Conservation (phyloP, 257 asterid species). For the Thymus quinquecostatus region DNA sequence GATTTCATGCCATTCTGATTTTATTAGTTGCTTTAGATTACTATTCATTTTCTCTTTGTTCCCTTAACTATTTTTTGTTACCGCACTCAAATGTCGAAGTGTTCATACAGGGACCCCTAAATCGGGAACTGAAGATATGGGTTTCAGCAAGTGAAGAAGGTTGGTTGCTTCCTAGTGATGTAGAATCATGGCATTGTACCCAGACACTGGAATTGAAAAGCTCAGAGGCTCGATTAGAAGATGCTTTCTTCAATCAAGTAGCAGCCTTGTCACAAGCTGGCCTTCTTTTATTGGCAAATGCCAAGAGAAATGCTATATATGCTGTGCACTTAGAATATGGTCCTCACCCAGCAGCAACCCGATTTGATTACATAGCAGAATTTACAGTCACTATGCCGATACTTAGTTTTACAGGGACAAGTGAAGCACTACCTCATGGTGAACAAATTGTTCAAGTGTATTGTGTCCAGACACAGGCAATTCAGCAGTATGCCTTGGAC, state of each 20-base stretch:
- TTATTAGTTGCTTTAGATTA: slow-evolving; percentile 8
- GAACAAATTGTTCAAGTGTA: slow-evolving; percentile 92
- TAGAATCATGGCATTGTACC: slow-evolving; percentile 88
- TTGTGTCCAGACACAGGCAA: slow-evolving; percentile 97
- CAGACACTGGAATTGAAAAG: slow-evolving; percentile 84
- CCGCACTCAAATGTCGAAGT: slow-evolving; percentile 30
- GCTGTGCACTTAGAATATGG: slow-evolving; percentile 96
- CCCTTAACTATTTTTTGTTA: background rate
- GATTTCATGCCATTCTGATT: background rate
- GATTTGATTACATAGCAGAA: slow-evolving; percentile 88
- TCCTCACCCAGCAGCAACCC: slow-evolving; percentile 76
- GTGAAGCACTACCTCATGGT: slow-evolving; percentile 77
- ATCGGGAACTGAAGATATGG: slow-evolving; percentile 90
- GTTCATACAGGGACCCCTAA: slow-evolving; percentile 77
- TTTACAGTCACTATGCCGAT: slow-evolving; percentile 97
- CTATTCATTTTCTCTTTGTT: slow-evolving; percentile 33
- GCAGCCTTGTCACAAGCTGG: slow-evolving; percentile 85
- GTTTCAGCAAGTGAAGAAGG: slow-evolving; percentile 95
- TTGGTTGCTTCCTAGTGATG: slow-evolving; percentile 92
- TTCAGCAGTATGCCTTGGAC: slow-evolving; percentile 95
- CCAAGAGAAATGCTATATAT: slow-evolving; percentile 91
- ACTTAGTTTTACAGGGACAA: slow-evolving; percentile 94
- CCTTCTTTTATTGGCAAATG: slow-evolving; percentile 88
- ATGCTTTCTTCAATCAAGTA: slow-evolving; percentile 95
- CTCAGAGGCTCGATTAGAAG: slow-evolving; percentile 69